Evolutionary conservation across 306 rosid species (phyloP).

Genomic region (Rubus parviflorus): DNA sequence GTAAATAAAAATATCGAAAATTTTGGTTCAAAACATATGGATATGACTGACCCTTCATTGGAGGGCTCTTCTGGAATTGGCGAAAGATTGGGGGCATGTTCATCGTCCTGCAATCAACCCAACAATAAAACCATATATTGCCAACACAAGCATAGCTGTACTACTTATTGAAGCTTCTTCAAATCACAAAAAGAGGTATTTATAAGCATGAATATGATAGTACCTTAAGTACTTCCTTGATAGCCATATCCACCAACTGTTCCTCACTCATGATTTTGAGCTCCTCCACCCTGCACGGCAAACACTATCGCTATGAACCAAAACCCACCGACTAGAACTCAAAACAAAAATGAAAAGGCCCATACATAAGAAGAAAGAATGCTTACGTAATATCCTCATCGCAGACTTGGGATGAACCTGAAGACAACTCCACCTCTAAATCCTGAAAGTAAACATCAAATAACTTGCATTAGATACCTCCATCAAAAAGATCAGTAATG

Average conservation of each 20-base stretch:
- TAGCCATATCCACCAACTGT: slow-evolving; percentile 78
- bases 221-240: slow-evolving; percentile 60
- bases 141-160: not conserved
- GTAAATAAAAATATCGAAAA: not conserved
- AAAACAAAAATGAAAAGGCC: not conserved
- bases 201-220: not conserved
- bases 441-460: slow-evolving; percentile 32
- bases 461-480: not conserved
- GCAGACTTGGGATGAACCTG: slow-evolving; percentile 29
- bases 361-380: not conserved
- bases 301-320: not conserved
- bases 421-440: slow-evolving; percentile 49
- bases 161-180: not conserved
- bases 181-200: not conserved
- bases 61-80: not conserved
- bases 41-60: slow-evolving; percentile 4
- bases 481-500: not conserved
- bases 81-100: not conserved
- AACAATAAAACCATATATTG: not conserved
- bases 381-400: slow-evolving; percentile 65
- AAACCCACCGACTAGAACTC: not conserved
- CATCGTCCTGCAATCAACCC: slow-evolving; percentile 14
- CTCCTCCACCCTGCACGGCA: slow-evolving; percentile 59
- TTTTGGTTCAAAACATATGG: not conserved
- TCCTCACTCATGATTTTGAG: slow-evolving; percentile 72